Evolutionary conservation across 768 basidiomycete species (phyloP).

Genomic region (Russula sp.): DNA sequence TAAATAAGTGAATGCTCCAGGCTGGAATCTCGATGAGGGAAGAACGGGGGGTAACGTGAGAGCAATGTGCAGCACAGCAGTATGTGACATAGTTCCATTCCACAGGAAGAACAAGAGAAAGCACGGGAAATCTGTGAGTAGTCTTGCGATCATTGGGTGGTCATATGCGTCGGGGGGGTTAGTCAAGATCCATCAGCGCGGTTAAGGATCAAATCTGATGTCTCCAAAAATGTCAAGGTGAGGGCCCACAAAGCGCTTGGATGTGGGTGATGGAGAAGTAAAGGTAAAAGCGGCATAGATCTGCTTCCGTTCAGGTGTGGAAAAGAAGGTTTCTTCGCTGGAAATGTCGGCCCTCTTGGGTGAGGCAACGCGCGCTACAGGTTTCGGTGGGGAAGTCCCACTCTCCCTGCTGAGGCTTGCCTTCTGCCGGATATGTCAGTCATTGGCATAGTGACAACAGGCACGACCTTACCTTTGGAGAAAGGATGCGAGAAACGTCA

Average conservation of each 20-base stretch:
- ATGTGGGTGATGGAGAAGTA: constrained; percentile 61
- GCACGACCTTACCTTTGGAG: constrained; percentile 13
- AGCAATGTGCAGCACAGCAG: constrained; percentile 8
- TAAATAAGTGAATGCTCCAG: constrained; percentile 24
- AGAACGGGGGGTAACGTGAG: not conserved
- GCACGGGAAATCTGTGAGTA: constrained; percentile 5
- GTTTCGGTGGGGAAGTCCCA: constrained; percentile 8
- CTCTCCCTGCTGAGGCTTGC: constrained; percentile 5
- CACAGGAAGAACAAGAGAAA: constrained; percentile 1
- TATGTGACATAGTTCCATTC: constrained; percentile 18
- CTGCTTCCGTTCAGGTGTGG: constrained; percentile 68
- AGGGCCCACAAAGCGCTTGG: constrained; percentile 41
- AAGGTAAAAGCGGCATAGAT: constrained; percentile 77
- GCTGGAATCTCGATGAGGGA: constrained; percentile 9
- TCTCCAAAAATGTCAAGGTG: constrained; percentile 25
- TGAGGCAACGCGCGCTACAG: constrained; percentile 11
- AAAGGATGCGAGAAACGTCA: constrained; percentile 3
- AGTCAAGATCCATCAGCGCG: constrained; percentile 3
- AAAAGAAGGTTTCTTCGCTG: constrained; percentile 35
- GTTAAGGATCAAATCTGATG: constrained; percentile 22
- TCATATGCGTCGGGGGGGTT: constrained; percentile 14
- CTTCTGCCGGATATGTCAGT: constrained; percentile 16
- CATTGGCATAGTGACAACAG: not conserved
- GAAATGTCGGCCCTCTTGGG: constrained; percentile 6
- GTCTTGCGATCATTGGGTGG: constrained; percentile 17